These are phyloP conservation scores for Styphnolobium japonicum DNA, from an alignment of 306 rosid genomes.

Conservation along the genomic window DNA sequence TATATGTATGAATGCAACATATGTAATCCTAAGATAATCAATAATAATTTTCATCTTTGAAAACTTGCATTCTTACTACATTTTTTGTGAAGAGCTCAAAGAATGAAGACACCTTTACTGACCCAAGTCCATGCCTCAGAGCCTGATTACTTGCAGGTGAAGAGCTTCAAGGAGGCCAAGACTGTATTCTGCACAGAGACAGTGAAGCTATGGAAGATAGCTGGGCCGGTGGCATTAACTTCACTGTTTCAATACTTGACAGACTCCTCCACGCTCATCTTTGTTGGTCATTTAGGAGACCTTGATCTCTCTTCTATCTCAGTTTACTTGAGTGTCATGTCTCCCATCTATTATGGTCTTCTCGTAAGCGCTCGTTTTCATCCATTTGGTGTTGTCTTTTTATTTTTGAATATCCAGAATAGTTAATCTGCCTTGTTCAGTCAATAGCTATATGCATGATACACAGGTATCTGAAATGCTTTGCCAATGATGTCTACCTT, in stretches of 20 bases:
- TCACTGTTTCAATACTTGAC: conserved; percentile 35
- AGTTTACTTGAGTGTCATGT: conserved; percentile 31
- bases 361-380: background rate
- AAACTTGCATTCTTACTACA: too few species aligned
- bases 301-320: conserved; percentile 57
- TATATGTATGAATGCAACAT: too few species aligned
- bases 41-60: too few species aligned
- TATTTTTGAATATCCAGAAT: too few species aligned
- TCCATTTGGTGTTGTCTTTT: background rate
- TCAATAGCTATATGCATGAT: too few species aligned
- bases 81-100: background rate
- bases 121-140: background rate
- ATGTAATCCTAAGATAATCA: too few species aligned
- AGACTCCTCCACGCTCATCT: conserved; percentile 44
- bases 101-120: background rate
- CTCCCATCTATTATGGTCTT: conserved; percentile 48
- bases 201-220: conserved; percentile 42
- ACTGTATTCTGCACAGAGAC: conserved; percentile 30
- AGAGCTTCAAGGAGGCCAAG: background rate
- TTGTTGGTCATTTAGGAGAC: conserved; percentile 59
- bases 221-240: conserved; percentile 37
- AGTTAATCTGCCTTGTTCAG: background rate
- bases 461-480: too few species aligned
- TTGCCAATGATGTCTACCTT: too few species aligned
- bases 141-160: conserved; percentile 33